Evolutionary conservation across 1,284 basidiomycete species (phyloP), one percentile per base, ranked within the genome.

Genomic region (Rhizopogon parksii): DNA sequence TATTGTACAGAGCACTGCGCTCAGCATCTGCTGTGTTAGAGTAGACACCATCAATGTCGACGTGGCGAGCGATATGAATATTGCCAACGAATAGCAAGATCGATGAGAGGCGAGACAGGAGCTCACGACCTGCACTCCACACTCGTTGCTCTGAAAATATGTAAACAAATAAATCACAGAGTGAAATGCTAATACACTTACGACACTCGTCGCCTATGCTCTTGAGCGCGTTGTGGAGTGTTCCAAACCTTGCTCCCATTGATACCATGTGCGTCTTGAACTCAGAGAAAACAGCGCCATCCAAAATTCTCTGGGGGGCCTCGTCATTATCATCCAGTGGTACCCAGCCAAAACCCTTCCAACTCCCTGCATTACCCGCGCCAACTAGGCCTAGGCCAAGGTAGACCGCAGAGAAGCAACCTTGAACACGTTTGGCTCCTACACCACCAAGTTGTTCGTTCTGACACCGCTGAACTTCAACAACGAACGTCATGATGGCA

Each of bases 321-420:
- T 75, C 72, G 15, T 69, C 68, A 7, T 71, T 71, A 27, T 79
- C 76, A 39, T 76, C 74, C 25, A 77, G 62, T 19, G 78, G 71
- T 34, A 86, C 76, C 74, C 82, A 90, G 25, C 88, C 88, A 56
- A 88, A 85, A n/a, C 88, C 88, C 59, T 79, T 86, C 88, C 87
- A 90, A 24, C 70, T 69, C 5, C 75, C 86, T 25, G 74, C 85
- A 49, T 74, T 71, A 6, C 88, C 87, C 9, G 81, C 83, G 15
- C 87, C 88, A 46, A 85, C 76, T 25, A 88, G 70, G n/a, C 86
- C 85, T 14, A 80, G 66, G 1, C 88, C 88, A 48, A 91, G 67
- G 56, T 85, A 79, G 4, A 71, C 68, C 0, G 83, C 75, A n/a
- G 74, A 72, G 58, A 89, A 82, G 6, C 77, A 76, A 6, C 83